Evolutionary conservation across 257 asterid genomes (phyloP).

Genomic region (Capsicum rhomboideum): DNA sequence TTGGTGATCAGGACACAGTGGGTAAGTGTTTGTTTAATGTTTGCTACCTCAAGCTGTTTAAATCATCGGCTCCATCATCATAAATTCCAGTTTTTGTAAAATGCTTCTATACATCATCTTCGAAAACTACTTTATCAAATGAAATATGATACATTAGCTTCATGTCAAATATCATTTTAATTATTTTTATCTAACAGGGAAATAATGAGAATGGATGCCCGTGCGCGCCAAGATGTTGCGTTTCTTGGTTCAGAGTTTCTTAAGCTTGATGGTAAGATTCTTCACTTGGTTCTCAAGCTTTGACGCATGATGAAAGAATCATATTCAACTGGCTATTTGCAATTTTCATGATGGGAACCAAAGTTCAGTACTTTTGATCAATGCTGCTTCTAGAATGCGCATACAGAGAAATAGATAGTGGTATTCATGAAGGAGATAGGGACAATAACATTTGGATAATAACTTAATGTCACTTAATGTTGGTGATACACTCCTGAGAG

Average conservation of each 20-base stretch:
- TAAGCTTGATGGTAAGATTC: constrained; percentile 79
- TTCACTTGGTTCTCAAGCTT: constrained; percentile 6
- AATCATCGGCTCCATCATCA: neutral
- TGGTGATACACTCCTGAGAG: neutral
- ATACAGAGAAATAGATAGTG: neutral
- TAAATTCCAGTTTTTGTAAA: neutral
- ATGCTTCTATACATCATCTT: neutral
- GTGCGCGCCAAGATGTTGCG: constrained; percentile 90
- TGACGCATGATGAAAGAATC: neutral
- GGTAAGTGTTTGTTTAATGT: neutral
- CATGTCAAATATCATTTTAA: constrained; percentile 5
- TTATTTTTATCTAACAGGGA: constrained; percentile 34
- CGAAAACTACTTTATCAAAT: neutral
- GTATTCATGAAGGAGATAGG: neutral
- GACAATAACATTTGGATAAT: neutral
- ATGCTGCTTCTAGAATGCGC: neutral
- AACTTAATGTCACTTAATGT: neutral
- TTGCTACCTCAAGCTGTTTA: neutral
- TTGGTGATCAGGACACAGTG: neutral
- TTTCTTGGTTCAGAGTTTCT: constrained; percentile 84
- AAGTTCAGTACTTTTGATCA: neutral
- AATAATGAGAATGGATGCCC: constrained; percentile 79
- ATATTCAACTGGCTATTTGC: neutral
- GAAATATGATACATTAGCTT: neutral
- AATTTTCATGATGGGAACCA: neutral